Base-by-base conservation (phyloP, 805 yeast species). In the Suhomyces prunicola region DNA sequence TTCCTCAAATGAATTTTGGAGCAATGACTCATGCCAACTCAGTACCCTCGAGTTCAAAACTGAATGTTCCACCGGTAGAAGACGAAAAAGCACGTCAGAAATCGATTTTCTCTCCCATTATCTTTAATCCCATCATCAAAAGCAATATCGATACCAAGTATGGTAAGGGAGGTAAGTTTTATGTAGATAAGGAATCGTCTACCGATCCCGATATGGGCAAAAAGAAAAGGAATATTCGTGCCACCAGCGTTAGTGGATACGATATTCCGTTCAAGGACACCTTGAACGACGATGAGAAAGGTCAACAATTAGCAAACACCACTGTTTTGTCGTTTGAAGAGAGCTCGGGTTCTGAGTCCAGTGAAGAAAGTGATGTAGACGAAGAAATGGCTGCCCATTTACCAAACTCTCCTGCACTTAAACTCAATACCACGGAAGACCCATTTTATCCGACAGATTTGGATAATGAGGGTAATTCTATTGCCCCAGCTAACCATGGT, bases 141-240 rank as follows among this genome's bases (percentile, higher is more conserved):
- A 80, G 82, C 46, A 84, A 81, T 53, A 85, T 93, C 40, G 98
- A 93, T 64, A 84, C 88, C 52, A 93, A 93, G 63, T 93, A 93
- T 62, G 86, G 86, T 10, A 79, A 80, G 57, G 99, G 99, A 5
- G 99, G 99, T 1, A 88, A 92, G 63, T 93, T 88, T 64, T 91
- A 85, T 64, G 89, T 88, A 13, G 72, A 69, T 4, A 66, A 69
- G 46, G 78, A 74, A n/a, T 56, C 57, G 13, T 50, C 65, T 8
- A 52, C 47, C 13, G 71, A 60, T 22, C 48, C 55, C 3, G 71
- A 67, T 17, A 61, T 59, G 9, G 50, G 48, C 26, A 50, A 60
- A 44, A 62, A 60, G 44, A 55, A 57, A 39, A 60, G 60, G 15
- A 56, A 57, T 23, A 46, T 69, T 4, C 54, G 76, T 51, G 76